Evolutionary conservation across 768 basidiomycete genomes (phyloP).

Genomic region (Russula olivacea): DNA sequence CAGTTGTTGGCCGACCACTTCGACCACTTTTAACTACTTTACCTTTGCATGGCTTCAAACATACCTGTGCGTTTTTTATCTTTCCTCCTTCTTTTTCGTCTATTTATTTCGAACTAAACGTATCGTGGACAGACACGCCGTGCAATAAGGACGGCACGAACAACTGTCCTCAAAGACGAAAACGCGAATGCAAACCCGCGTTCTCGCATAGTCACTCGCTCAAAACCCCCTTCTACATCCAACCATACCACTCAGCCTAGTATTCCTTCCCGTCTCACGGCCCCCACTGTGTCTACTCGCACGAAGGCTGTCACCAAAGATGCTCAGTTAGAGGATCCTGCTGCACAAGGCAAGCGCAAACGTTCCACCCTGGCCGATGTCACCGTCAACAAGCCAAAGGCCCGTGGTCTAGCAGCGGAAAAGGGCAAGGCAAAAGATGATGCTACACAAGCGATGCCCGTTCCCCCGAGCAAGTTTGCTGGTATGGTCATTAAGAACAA

Average conservation of each 20-base stretch:
- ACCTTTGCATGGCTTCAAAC: conserved; percentile 37
- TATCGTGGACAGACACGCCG: conserved; percentile 50
- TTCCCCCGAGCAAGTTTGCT: conserved; percentile 48
- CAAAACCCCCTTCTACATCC: conserved; percentile 48
- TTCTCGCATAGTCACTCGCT: conserved; percentile 53
- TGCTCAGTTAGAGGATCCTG: conserved; percentile 42
- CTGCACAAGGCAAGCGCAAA: conserved; percentile 60
- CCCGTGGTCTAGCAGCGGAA: conserved; percentile 32
- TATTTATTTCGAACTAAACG: neutral
- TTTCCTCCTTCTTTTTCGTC: neutral
- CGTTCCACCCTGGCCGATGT: conserved; percentile 73
- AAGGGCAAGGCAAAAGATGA: conserved; percentile 55
- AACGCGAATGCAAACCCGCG: conserved; percentile 54
- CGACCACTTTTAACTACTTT: neutral
- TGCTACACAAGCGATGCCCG: conserved; percentile 27
- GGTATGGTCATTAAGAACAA: conserved; percentile 55
- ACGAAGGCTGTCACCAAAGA: conserved; percentile 42
- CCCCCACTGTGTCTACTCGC: conserved; percentile 47
- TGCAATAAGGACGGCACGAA: conserved; percentile 50
- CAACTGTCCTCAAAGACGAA: conserved; percentile 55
- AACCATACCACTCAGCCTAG: conserved; percentile 35
- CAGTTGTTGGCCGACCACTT: conserved; percentile 8
- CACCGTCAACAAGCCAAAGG: conserved; percentile 44
- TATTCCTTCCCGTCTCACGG: conserved; percentile 38
- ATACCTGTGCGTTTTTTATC: conserved; percentile 37